Percentiles rank a stretch among this genome's conserved stretches.
Conservation (phyloP, 2,329 filamentous ascomycete genomes). For the Alternaria arbusti region DNA sequence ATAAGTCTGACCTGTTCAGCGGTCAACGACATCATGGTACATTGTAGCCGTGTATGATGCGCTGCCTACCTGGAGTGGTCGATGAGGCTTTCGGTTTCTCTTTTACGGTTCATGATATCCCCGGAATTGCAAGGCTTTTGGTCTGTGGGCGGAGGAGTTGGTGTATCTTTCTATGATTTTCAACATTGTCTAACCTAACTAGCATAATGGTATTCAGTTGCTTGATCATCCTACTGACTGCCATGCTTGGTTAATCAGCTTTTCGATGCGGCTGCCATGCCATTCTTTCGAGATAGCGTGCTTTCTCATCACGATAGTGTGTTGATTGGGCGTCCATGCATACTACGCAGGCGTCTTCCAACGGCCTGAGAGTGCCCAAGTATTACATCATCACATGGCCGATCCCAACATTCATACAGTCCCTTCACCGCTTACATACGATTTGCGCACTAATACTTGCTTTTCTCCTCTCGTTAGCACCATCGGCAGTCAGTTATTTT, state of each 20-base stretch:
- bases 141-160: slow-evolving; percentile 9
- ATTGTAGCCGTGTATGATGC: neutral
- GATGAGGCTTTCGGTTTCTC: slow-evolving; percentile 7
- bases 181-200: neutral
- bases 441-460: neutral
- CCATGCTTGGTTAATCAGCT: neutral
- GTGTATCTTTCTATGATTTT: neutral
- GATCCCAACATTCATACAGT: neutral
- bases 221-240: neutral
- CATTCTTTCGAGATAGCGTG: neutral
- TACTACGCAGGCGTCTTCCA: neutral
- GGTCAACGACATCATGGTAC: neutral
- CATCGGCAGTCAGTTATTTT: neutral
- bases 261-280: neutral
- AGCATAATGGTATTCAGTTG: neutral
- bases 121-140: slow-evolving; percentile 9
- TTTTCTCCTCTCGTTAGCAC: neutral
- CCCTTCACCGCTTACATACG: neutral
- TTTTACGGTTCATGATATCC: slow-evolving; percentile 24
- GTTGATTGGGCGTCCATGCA: neutral
- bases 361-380: neutral
- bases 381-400: neutral
- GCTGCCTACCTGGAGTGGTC: neutral
- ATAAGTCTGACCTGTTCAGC: slow-evolving; percentile 15
- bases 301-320: neutral